Base-by-base conservation (phyloP, 2,329 filamentous ascomycete species). In the Botrytis fabae region DNA sequence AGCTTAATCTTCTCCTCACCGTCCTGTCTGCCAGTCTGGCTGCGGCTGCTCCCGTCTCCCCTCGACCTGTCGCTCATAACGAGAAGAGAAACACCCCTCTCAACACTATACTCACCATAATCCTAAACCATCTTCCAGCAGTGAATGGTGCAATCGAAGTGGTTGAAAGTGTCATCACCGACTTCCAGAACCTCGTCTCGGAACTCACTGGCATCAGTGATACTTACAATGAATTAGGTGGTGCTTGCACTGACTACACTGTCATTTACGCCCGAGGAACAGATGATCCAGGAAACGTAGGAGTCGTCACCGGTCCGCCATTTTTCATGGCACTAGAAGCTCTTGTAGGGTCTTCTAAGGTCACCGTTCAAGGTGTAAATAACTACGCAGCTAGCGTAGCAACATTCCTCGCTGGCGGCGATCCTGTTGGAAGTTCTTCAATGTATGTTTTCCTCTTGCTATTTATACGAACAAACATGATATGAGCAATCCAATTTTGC, bases 241-340 rank as follows among this genome's bases (percentile, higher is more conserved):
- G 72, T 25, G 32, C 73, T 38, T 80, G 79, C 57, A 79, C 68
- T n/a, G 40, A 73, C 16, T 80, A 80, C 59, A 83, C 85, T 40
- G 84, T 86, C 68, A 83, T 86, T 64, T 86, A 84, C 75, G 84
- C 85, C 16, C 83, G 85, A 63, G 85, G 84, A 38, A 85, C 85
- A 20, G 84, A 82, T 22, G 85, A 87, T 75, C 76, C 79, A 10
- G 85, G 85, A n/a, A 85, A 86, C 78, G 83, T 86, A 78, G 82
- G 81, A 1, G 78, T 79, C 22, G 72, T 80, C 9, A 79, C 79
- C 9, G 81, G 81, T 9, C 80, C 81, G 14, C 78, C 79, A 25
- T 78, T 80, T 68, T 80, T 81, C 72, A 74, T 78, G 35, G 76
- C 78, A 2, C 73, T 81, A 44, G 77, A 77, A 60, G 48, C 48